Percentiles rank a stretch among this genome's conserved stretches.
These are phyloP conservation scores for Mycogone perniciosa DNA, from an alignment of 2,329 filamentous ascomycete species.

Conservation along the genomic window DNA sequence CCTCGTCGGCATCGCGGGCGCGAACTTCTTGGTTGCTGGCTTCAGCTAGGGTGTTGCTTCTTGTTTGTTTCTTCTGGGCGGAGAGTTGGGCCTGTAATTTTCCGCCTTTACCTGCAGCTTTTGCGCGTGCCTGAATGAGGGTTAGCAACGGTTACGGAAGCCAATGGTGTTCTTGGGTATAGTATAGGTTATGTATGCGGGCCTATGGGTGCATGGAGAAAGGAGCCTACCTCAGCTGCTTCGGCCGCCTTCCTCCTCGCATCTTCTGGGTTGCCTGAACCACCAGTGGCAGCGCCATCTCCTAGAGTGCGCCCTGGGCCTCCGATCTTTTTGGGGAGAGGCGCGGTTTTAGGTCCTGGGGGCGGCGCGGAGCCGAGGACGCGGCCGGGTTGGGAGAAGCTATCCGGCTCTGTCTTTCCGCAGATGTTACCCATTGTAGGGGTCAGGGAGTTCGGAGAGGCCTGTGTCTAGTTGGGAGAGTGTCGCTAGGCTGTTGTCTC, in stretches of 20 bases:
- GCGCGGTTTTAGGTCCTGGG: constrained; percentile 42
- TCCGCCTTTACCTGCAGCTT: constrained; percentile 50
- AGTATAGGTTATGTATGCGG: no score
- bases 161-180: background rate
- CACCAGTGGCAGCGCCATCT: constrained; percentile 30
- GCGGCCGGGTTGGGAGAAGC: constrained; percentile 67
- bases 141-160: background rate
- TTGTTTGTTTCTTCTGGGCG: constrained; percentile 69
- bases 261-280: constrained; percentile 40
- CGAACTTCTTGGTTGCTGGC: constrained; percentile 60
- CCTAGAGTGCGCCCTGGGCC: constrained; percentile 61
- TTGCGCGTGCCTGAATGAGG: constrained; percentile 51
- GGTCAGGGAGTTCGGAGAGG: no score
- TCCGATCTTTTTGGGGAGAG: constrained; percentile 47
- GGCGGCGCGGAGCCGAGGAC: constrained; percentile 53
- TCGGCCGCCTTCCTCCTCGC: constrained; percentile 68
- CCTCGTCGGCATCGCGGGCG: constrained; percentile 61
- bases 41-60: constrained; percentile 59
- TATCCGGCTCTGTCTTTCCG: constrained; percentile 63
- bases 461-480: background rate
- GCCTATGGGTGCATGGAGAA: constrained; percentile 13
- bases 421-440: constrained; percentile 78
- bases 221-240: constrained; percentile 68
- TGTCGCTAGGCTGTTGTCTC: background rate
- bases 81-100: constrained; percentile 66